Evolutionary conservation across 2,329 filamentous ascomycete genomes (phyloP).

Genomic region (Tolypocladium paradoxum): DNA sequence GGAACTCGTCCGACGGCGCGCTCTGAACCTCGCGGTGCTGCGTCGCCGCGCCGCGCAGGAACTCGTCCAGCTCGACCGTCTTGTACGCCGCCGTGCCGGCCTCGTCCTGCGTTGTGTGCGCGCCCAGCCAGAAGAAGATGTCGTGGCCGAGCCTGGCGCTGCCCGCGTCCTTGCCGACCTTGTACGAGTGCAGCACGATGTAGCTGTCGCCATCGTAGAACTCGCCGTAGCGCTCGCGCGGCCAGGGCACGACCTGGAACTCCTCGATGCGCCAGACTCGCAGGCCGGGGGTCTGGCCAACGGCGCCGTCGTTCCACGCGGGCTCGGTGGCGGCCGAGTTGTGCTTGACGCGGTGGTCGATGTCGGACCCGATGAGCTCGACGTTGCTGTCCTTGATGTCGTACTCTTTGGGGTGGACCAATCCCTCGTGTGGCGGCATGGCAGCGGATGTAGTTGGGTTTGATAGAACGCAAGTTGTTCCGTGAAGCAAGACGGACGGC

Average conservation of each 20-base stretch:
- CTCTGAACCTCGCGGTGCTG: constrained; percentile 56
- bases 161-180: constrained; percentile 31
- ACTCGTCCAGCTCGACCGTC: constrained; percentile 60
- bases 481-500: too few species aligned
- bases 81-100: constrained; percentile 60
- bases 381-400: constrained; percentile 60
- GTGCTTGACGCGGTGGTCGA: constrained; percentile 60
- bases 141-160: constrained; percentile 44
- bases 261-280: constrained; percentile 57
- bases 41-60: constrained; percentile 47
- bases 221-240: constrained; percentile 41
- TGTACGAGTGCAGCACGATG: constrained; percentile 51
- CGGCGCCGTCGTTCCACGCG: constrained; percentile 50
- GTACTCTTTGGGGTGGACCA: constrained; percentile 53
- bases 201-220: constrained; percentile 62
- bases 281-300: constrained; percentile 44
- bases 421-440: constrained; percentile 52
- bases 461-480: too few species aligned
- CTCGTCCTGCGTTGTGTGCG: constrained; percentile 56
- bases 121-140: constrained; percentile 61
- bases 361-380: constrained; percentile 50
- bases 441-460: constrained; percentile 5
- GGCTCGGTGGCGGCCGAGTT: constrained; percentile 54
- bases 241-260: constrained; percentile 54
- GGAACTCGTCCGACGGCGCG: constrained; percentile 47